phyloP scores from a whole-genome alignment of 2,329 filamentous ascomycete genomes.

The Fonsecaea multimorphosa region DNA sequence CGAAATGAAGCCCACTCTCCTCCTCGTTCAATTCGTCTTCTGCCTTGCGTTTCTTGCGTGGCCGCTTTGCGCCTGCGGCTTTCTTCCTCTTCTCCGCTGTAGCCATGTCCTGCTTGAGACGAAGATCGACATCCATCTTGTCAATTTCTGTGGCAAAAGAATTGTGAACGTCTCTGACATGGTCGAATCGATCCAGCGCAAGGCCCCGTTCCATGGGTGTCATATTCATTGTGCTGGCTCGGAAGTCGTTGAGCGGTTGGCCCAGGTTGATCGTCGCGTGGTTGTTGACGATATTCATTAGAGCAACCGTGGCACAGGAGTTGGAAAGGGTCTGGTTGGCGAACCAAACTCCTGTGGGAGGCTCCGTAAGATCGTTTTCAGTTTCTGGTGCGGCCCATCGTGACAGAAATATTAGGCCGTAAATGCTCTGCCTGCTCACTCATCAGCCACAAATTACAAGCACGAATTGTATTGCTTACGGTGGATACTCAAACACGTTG shows the following conservation, averaged over 20 bases:
- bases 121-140: slow-evolving; percentile 38
- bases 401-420: slow-evolving; percentile 89
- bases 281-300: slow-evolving; percentile 95
- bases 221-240: slow-evolving; percentile 70
- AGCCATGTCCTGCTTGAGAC: slow-evolving; percentile 60
- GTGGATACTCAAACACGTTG: slow-evolving; percentile 32
- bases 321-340: slow-evolving; percentile 89
- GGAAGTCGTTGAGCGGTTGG: slow-evolving; percentile 73
- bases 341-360: slow-evolving; percentile 80
- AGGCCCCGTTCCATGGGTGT: slow-evolving; percentile 76
- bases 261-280: slow-evolving; percentile 70
- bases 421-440: slow-evolving; percentile 68
- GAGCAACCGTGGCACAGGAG: slow-evolving; percentile 87
- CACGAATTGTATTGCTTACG: slow-evolving; percentile 55
- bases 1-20: slow-evolving; percentile 81
- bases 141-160: slow-evolving; percentile 71
- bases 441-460: slow-evolving; percentile 8
- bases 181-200: slow-evolving; percentile 73
- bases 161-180: slow-evolving; percentile 84
- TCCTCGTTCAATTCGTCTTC: slow-evolving; percentile 55
- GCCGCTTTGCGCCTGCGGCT: slow-evolving; percentile 38
- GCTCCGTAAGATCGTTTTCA: slow-evolving; percentile 59
- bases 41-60: slow-evolving; percentile 46
- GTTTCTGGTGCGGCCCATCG: slow-evolving; percentile 68
- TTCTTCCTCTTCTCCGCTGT: slow-evolving; percentile 46